Evolutionary conservation across 768 basidiomycete genomes (phyloP), one percentile per base, ranked within the genome.

Genomic region (Trametes elegans): DNA sequence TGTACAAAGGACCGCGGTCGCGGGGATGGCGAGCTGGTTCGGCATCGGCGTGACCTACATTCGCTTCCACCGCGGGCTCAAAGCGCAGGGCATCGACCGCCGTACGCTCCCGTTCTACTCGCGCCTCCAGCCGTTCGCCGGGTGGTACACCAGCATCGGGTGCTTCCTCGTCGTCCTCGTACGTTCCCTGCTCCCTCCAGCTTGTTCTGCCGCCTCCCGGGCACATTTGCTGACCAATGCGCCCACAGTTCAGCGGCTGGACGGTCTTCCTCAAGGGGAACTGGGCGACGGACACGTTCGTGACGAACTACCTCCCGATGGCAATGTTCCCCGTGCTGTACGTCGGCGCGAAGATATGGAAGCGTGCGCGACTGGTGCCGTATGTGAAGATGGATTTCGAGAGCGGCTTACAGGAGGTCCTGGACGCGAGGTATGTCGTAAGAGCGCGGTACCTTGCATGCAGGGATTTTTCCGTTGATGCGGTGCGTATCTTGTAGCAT

Each of bases 21-120:
- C 71, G 0, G 79, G 78, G 10, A 55, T 79, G 18, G 57, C 76
- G 18, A 73, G 72, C 16, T 79, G 78, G 77, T 70, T 76, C 36
- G 70, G 74, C 13, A 78, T 78, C 61, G 61, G 66, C 0, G 50
- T 81, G 35, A 76, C 76, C 0, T 81, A 80, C 64, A 59, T 81
- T 43, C 70, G 76, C 34, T 80, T 80, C 64, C 66, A 66, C 59
- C 63, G 72, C 2, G 84, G 82, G n/a, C 55, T 78, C 62, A 70
- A 71, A 47, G 68, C 62, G 0, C 83, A 85, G 47, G 80, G 82
- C 0, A 68, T 83, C 49, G 71, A 75, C 62, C 73, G 80, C 27
- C 54, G 36, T 2, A 72, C 64, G 0, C 74, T 85, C 3, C 83
- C 84, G 1, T 85, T 74, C 63, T 39, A 60, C 0, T 65, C 76